A percentile compares a stretch with the other conserved stretches of the same genome.
Evolutionary conservation across 1,284 basidiomycete genomes (phyloP).

Genomic region (Clitocybe nebularis): DNA sequence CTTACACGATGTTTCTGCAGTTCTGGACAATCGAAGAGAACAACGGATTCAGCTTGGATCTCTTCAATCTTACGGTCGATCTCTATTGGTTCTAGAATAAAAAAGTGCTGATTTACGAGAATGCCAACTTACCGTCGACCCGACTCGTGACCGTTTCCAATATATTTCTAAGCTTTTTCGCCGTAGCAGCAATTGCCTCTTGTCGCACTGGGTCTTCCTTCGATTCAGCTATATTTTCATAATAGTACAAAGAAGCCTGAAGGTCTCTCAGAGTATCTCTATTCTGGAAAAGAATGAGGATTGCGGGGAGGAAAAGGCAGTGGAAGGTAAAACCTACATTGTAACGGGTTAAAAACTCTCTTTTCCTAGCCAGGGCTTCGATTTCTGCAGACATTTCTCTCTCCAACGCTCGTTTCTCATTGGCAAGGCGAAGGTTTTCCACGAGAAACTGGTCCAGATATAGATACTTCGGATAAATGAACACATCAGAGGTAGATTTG

Average conservation of each 20-base stretch:
- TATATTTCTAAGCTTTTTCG: slow-evolving; percentile 46
- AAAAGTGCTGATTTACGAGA: neutral
- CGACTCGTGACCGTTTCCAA: slow-evolving; percentile 49
- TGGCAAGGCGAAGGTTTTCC: slow-evolving; percentile 49
- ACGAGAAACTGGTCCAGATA: slow-evolving; percentile 70
- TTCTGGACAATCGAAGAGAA: slow-evolving; percentile 56
- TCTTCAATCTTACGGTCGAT: slow-evolving; percentile 46
- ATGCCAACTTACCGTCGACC: slow-evolving; percentile 42
- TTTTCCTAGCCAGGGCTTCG: slow-evolving; percentile 40
- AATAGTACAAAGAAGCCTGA: slow-evolving; percentile 60
- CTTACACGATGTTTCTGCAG: slow-evolving; percentile 55
- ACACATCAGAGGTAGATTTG: slow-evolving; percentile 38
- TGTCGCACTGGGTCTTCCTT: slow-evolving; percentile 44
- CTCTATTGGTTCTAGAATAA: slow-evolving; percentile 30
- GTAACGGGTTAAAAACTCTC: slow-evolving; percentile 43
- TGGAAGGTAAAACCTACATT: slow-evolving; percentile 41
- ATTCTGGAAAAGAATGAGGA: slow-evolving; percentile 36
- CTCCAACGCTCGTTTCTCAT: slow-evolving; percentile 41
- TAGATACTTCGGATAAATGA: slow-evolving; percentile 58
- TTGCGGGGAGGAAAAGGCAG: neutral
- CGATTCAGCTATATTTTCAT: slow-evolving; percentile 57
- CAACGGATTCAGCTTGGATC: slow-evolving; percentile 39
- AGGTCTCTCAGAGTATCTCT: slow-evolving; percentile 60
- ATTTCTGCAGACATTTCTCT: slow-evolving; percentile 46
- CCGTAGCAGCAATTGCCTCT: slow-evolving; percentile 37